Base-by-base conservation (phyloP, 2,329 filamentous ascomycete species). In the Graphilbum sp. region DNA sequence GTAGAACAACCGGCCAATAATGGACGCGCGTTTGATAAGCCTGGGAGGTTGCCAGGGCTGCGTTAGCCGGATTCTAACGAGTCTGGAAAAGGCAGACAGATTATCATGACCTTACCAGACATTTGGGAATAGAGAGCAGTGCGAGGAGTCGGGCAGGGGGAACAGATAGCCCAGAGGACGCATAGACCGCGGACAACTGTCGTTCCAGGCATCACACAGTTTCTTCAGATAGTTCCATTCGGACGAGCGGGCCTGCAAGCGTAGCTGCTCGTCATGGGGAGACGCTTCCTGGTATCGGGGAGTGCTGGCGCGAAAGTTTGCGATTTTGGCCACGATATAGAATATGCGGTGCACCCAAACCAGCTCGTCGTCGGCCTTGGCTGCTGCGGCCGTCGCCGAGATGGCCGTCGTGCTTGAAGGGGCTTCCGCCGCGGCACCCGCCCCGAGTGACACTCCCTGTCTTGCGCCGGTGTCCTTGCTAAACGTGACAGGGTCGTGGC, bases 321-420 rank as follows among this genome's bases (percentile, higher is more conserved):
- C 75, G 35, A 93, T 74, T 53, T 87, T 93, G 35, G 82, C 86
- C 35, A 92, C 69, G 45, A 94, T 79, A 57, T 87, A 94, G 30
- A 95, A 64, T 45, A 94, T 92, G 21, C 83, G 75, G 51, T 93
- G 80, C 16, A 86, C 81, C 86, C 88, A 95, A 10, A 79, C 53
- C 50, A 93, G 84, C 54, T 94, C 85, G 29, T 72, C 66, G 11
- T 77, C 79, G 23, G n/a, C n/a, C n/a, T n/a, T n/a, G n/a, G n/a
- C n/a, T n/a, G n/a, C n/a, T n/a, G n/a, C n/a, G n/a, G n/a, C n/a
- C n/a, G n/a, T n/a, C n/a, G n/a, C n/a, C n/a, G n/a, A n/a, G n/a
- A n/a, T n/a, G n/a, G n/a, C n/a, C n/a, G n/a, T n/a, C n/a, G n/a
- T n/a, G n/a, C n/a, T n/a, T n/a, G n/a, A n/a, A n/a, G n/a, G n/a